phyloP scores from a whole-genome alignment of 495 filamentous ascomycete species.

The Bryoglossum gracile region DNA sequence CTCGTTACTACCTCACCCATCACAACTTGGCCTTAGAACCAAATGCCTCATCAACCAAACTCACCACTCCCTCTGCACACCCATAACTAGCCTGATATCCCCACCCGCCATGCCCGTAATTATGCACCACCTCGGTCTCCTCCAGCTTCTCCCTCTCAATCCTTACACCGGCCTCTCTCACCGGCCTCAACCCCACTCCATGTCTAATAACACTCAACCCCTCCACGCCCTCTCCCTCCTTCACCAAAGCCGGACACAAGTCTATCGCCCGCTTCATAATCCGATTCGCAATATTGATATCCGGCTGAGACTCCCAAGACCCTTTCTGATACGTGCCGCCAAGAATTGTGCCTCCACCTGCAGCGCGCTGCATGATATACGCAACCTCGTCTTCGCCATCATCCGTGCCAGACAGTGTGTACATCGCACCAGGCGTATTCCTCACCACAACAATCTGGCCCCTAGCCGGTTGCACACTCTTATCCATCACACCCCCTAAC shows the following conservation, averaged over 20 bases:
- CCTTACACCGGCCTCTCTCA: conserved; percentile 65
- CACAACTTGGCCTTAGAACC: conserved; percentile 22
- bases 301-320: conserved; percentile 75
- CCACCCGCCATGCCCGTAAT: conserved; percentile 94
- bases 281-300: conserved; percentile 70
- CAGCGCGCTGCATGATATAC: conserved; percentile 90
- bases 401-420: conserved; percentile 64
- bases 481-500: conserved; percentile 79
- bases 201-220: conserved; percentile 81
- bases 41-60: conserved; percentile 60
- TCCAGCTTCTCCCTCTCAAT: conserved; percentile 74
- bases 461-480: conserved; percentile 63
- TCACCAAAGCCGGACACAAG: conserved; percentile 58
- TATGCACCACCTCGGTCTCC: conserved; percentile 77
- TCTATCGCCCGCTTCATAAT: conserved; percentile 85
- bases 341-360: conserved; percentile 67
- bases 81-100: conserved; percentile 88
- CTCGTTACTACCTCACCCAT: not conserved
- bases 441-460: conserved; percentile 87
- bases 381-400: conserved; percentile 72
- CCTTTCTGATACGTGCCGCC: conserved; percentile 82
- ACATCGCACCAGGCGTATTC: conserved; percentile 71
- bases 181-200: conserved; percentile 78
- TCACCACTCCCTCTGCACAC: conserved; percentile 61
- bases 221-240: conserved; percentile 68